A percentile compares a stretch with the other conserved stretches of the same genome.
Evolutionary conservation across 768 basidiomycete genomes (phyloP).

Genomic region (Dioszegia hungarica): DNA sequence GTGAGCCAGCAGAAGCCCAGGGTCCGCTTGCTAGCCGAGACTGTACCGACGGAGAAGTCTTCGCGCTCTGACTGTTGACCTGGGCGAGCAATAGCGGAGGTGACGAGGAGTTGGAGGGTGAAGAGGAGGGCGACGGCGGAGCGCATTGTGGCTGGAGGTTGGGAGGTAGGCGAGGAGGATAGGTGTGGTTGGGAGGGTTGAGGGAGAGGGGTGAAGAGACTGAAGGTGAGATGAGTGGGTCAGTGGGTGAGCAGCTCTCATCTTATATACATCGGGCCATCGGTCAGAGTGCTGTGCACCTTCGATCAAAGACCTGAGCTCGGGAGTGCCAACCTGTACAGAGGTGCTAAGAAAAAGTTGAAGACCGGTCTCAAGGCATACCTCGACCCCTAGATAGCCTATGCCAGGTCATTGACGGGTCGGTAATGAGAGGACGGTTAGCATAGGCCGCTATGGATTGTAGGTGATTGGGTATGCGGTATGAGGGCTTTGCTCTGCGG

Average conservation of each 20-base stretch:
- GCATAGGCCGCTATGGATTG: too few species aligned
- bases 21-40: background rate
- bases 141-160: background rate
- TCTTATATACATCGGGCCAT: too few species aligned
- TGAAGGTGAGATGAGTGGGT: background rate
- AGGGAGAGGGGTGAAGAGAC: background rate
- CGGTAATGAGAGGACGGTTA: too few species aligned
- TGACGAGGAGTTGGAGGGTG: background rate
- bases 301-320: too few species aligned
- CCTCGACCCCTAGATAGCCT: too few species aligned
- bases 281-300: background rate
- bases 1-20: background rate
- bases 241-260: background rate
- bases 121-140: background rate
- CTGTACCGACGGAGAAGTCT: background rate
- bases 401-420: too few species aligned
- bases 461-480: too few species aligned
- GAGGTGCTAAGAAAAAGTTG: too few species aligned
- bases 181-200: background rate
- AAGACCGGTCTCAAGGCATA: too few species aligned
- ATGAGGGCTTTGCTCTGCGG: too few species aligned
- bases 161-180: background rate
- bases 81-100: background rate
- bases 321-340: too few species aligned
- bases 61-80: background rate